Conservation (phyloP, 78 protist species). For the Corallochytrium limacisporum region DNA sequence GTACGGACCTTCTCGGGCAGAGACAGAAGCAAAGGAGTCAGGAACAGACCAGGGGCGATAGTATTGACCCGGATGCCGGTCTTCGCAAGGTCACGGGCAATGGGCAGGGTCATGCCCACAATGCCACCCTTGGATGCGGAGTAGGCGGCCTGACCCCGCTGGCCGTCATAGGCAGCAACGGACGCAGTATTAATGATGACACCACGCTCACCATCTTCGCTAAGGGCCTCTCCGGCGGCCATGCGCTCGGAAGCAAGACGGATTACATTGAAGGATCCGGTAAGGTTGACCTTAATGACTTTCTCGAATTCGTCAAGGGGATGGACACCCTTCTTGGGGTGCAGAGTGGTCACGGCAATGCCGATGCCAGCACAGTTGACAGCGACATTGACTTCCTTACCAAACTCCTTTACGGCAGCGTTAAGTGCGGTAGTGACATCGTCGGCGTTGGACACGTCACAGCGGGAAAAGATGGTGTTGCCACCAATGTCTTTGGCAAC, state of each 20-base stretch:
- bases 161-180: conserved; percentile 72
- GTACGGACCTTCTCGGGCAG: conserved; percentile 29
- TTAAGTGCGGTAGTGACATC: not conserved
- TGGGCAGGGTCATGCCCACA: conserved; percentile 28
- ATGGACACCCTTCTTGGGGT: not conserved
- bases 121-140: conserved; percentile 58
- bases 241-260: conserved; percentile 44
- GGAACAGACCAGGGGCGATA: conserved; percentile 63
- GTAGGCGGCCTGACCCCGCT: conserved; percentile 73
- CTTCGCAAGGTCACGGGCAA: conserved; percentile 37
- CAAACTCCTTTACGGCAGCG: conserved; percentile 2
- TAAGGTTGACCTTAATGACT: conserved; percentile 26
- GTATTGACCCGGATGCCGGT: conserved; percentile 61
- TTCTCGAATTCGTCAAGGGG: not conserved
- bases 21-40: conserved; percentile 9
- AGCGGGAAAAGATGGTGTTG: not conserved
- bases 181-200: conserved; percentile 58
- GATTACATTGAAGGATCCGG: conserved; percentile 62
- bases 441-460: conserved; percentile 4
- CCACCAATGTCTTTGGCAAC: not conserved
- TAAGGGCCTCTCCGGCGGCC: conserved; percentile 22
- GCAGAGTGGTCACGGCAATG: not conserved
- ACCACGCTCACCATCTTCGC: conserved; percentile 28
- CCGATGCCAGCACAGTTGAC: conserved; percentile 77
- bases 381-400: conserved; percentile 37